Base-by-base conservation (phyloP, 352 stramenopile species). In the Phytophthora nicotianae region DNA sequence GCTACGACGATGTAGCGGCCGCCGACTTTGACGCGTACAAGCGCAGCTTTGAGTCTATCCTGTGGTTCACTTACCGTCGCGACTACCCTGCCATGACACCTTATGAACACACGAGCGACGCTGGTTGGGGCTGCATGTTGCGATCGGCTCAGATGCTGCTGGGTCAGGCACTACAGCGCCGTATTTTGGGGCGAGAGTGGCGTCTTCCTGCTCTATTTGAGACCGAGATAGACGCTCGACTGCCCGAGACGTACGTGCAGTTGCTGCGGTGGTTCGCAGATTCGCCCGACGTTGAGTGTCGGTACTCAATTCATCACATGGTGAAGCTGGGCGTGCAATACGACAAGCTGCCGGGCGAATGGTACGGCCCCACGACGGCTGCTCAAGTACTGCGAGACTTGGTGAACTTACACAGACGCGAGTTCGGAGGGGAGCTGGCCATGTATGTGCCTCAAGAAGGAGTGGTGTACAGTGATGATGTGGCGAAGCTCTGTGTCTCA, bases 61-160 rank as follows among this genome's bases (percentile, higher is more conserved):
- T 96, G 5, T 97, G 92, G 88, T 90, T 97, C 62, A 97, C 91
- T 8, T 98, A 98, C 73, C 79, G 92, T 9, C 72, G 88, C 48
- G 86, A 95, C 52, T 98, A 97, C 60, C 79, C 82, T 6, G 70
- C 75, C 20, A 93, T 98, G 82, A 74, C 76, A 65, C 89, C 88
- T 14, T 97, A 98, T 60, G 79, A 90, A 11, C 85, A 79, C 68
- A 97, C 83, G 13, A 95, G 81, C 21, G 95, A 99, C 76, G 93
- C 93, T 0, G 96, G 96, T 19, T 99, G 95, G 95, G 96, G 96
- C 21, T 99, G 96, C 67, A 99, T 99, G 96, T 71, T 98, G 41
- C 89, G 96, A 21, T 95, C 88, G 26, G 95, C 93, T 19, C 95
- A 98, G 66, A 98, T 98, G 95, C 74, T 99, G 66, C 74, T 99